phyloP scores from a whole-genome alignment of 495 filamentous ascomycete species.

The Penicillium cinerascens region DNA sequence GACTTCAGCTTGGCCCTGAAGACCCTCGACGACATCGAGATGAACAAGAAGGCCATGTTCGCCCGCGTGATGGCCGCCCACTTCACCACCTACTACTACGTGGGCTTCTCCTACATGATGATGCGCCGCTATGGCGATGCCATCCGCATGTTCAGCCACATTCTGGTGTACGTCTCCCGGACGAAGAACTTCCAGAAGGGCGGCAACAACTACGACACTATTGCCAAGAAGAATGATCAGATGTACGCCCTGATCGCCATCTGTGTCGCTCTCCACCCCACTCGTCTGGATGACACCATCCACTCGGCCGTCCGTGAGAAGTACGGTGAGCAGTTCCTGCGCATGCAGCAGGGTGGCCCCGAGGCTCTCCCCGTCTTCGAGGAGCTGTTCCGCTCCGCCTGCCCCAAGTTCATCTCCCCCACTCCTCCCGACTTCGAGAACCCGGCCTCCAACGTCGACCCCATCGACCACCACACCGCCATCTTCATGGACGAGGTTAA shows the following conservation, averaged over 20 bases:
- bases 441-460: conserved; percentile 90
- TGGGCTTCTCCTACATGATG: conserved; percentile 99
- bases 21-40: conserved; percentile 97
- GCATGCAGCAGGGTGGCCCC: conserved; percentile 91
- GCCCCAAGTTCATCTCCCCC: conserved; percentile 98
- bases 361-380: conserved; percentile 94
- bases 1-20: conserved; percentile 98
- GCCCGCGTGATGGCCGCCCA: conserved; percentile 98
- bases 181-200: conserved; percentile 99
- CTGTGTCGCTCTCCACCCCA: conserved; percentile 95
- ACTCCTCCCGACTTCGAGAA: conserved; percentile 96
- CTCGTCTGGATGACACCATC: conserved; percentile 96
- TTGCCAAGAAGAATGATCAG: conserved; percentile 99
- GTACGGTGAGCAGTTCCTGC: conserved; percentile 94
- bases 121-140: conserved; percentile 98
- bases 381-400: conserved; percentile 90
- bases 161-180: conserved; percentile 95
- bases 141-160: conserved; percentile 99
- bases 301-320: conserved; percentile 97
- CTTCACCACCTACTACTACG: conserved; percentile 99
- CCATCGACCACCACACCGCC: conserved; percentile 90
- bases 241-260: conserved; percentile 99
- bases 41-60: conserved; percentile 99
- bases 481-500: conserved; percentile 99
- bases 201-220: conserved; percentile 91